Evolutionary conservation across 768 basidiomycete genomes (phyloP), one percentile per base, ranked within the genome.

Genomic region (Boletus rubroflammeus): DNA sequence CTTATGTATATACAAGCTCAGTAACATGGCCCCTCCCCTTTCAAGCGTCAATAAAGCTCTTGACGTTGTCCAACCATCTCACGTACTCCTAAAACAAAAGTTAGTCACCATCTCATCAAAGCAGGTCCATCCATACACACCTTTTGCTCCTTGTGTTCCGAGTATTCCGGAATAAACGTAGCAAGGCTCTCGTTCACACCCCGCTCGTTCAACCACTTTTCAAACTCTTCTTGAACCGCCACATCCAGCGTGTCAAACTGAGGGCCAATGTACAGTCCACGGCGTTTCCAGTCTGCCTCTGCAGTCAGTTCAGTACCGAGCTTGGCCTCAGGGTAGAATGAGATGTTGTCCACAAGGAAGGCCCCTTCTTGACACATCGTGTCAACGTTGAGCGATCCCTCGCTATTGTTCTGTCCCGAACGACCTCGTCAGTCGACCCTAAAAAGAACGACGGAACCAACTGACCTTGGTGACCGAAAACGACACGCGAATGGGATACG

Each of bases 231-330:
- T 72, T 98, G 96, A 17, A 99, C 83, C 2, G 73, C 68, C 40
- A 85, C 78, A 66, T 98, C 96, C 41, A 98, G 84, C 45, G 92
- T 89, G 54, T 94, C 91, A 64, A 97, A 98, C 76, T 88, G 85
- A 48, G 95, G 96, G 1, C 96, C 96, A 67, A 96, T 84, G 78
- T 97, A 98, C 59, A 90, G 74, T 2, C 90, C 93, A 19, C 94
- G 82, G 44, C 95, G 84, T 69, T 88, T 89, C 93, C 91, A 98
- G 74, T 98, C 94, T 8, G 90, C 88, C 59, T 98, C 93, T 7
- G 90, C 86, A 13, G 84, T 90, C 62, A 90, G 72, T 7, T 88
- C 88, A 14, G 82, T 85, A 13, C 85, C 93, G 13, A 90, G 61
- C 64, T 82, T 79, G 29, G 77, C 73, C 60, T 93, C 90, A 1